Evolutionary conservation across 257 asterid genomes (phyloP).

Genomic region (Cynanchum wilfordii): DNA sequence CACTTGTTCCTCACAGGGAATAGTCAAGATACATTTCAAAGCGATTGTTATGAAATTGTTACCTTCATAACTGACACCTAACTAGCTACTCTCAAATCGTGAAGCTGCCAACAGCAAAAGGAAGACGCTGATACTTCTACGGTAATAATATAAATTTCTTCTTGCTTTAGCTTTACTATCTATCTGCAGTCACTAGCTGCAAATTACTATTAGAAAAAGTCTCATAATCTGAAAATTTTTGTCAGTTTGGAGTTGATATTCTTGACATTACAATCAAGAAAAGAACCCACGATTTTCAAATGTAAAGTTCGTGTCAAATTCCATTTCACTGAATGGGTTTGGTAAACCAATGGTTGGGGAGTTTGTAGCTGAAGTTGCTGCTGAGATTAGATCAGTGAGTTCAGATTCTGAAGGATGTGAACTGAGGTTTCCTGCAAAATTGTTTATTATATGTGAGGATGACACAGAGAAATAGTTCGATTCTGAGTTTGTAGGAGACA

Average conservation of each 20-base stretch:
- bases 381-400: constrained; percentile 23
- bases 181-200: background rate
- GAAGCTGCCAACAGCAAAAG: constrained; percentile 1
- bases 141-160: background rate
- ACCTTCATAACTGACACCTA: background rate
- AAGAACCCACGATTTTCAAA: constrained; percentile 30
- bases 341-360: constrained; percentile 26
- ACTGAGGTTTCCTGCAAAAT: constrained; percentile 23
- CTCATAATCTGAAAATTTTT: background rate
- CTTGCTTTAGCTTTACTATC: background rate
- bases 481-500: constrained; percentile 18
- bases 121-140: background rate
- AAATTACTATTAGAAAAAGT: background rate
- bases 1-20: background rate
- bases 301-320: constrained; percentile 34
- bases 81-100: constrained; percentile 5
- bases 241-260: background rate
- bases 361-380: constrained; percentile 28
- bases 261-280: constrained; percentile 10
- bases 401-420: constrained; percentile 25
- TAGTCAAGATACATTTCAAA: background rate
- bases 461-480: constrained; percentile 26
- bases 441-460: constrained; percentile 10
- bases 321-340: constrained; percentile 30
- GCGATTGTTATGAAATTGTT: constrained; percentile 12